Percentiles rank a stretch among this genome's conserved stretches.
phyloP scores from a whole-genome alignment of 2,329 filamentous ascomycete genomes.

The Bipolaris victoriae region DNA sequence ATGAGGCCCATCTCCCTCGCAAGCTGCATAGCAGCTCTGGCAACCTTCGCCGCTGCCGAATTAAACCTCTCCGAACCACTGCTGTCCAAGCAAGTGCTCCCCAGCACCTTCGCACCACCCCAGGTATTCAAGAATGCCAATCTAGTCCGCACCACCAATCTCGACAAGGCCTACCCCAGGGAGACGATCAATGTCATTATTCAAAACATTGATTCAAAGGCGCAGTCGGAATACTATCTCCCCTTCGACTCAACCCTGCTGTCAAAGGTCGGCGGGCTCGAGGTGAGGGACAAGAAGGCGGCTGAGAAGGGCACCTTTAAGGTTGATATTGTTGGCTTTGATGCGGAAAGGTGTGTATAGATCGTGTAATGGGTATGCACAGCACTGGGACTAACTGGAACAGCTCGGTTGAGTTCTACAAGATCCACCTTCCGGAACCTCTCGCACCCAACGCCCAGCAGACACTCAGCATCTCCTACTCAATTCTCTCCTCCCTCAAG shows the following conservation, averaged over 20 bases:
- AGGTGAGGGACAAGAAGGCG: conserved; percentile 92
- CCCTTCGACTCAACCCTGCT: conserved; percentile 81
- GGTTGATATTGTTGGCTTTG: conserved; percentile 69
- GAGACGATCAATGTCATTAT: conserved; percentile 94
- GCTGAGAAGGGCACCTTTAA: conserved; percentile 69
- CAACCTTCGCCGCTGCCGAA: conserved; percentile 63
- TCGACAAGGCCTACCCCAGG: conserved; percentile 90
- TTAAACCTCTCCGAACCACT: conserved; percentile 66
- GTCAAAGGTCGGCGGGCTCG: conserved; percentile 79
- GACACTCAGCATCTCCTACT: conserved; percentile 87
- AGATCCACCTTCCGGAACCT: conserved; percentile 76
- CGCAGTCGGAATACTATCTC: conserved; percentile 89
- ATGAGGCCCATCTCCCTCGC: conserved; percentile 51
- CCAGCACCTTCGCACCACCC: conserved; percentile 74
- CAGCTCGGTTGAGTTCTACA: conserved; percentile 72
- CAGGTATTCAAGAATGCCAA: conserved; percentile 95
- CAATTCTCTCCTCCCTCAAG: conserved; percentile 75
- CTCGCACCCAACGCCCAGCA: conserved; percentile 78
- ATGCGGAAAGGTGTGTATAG: conserved; percentile 57
- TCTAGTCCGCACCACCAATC: conserved; percentile 83
- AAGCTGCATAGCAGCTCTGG: conserved; percentile 62
- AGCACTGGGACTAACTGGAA: conserved; percentile 7
- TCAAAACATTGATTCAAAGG: conserved; percentile 79
- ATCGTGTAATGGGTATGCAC: background rate
- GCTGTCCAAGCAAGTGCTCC: conserved; percentile 57